Evolutionary conservation across 768 basidiomycete genomes (phyloP).

Genomic region (Trametopsis cervina): DNA sequence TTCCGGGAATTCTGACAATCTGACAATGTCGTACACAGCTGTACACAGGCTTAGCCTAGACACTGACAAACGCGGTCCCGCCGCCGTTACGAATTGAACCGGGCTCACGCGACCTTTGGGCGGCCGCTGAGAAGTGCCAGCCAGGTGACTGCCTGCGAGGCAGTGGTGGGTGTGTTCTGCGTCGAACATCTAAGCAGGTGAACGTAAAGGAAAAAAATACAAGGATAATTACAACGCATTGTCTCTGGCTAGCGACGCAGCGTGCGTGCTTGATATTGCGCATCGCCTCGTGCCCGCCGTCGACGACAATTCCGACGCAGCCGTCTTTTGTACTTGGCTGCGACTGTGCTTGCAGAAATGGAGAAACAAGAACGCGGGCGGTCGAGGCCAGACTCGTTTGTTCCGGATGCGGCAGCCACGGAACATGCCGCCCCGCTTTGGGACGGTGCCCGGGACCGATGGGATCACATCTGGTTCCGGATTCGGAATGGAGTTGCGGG

Average conservation of each 20-base stretch:
- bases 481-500: neutral
- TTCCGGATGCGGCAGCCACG: neutral
- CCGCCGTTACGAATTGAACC: neutral
- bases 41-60: neutral
- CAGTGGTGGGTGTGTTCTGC: neutral
- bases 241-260: neutral
- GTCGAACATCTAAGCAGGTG: neutral
- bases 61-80: neutral
- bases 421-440: neutral
- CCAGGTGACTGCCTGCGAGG: neutral
- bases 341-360: no score
- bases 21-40: neutral
- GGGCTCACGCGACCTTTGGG: no score
- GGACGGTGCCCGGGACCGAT: neutral
- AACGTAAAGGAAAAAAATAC: neutral
- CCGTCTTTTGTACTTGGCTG: no score
- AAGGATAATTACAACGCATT: neutral
- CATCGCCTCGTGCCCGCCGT: neutral
- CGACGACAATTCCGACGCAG: neutral
- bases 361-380: no score
- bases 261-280: neutral
- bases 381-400: neutral
- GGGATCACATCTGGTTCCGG: neutral
- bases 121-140: neutral
- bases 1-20: no score